Conservation (phyloP, 2,329 filamentous ascomycete species). For the Diaporthe helianthi region DNA sequence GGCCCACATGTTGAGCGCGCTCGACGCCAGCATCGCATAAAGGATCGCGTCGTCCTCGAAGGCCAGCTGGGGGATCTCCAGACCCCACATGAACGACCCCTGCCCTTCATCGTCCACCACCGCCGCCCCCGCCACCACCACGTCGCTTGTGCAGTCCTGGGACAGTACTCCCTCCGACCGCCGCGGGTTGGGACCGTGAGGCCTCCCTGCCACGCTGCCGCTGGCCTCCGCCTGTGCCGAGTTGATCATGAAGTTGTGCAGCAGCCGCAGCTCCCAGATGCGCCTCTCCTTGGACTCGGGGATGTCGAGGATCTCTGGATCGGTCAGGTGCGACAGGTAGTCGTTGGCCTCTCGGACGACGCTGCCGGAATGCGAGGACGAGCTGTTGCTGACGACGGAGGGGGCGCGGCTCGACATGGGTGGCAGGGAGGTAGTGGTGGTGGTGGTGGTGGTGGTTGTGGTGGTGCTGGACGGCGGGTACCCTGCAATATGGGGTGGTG, state of each 20-base stretch:
- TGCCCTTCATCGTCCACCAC: neutral
- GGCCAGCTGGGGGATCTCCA: conserved; percentile 45
- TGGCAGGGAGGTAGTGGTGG: neutral
- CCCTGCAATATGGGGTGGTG: neutral
- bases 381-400: conserved; percentile 19
- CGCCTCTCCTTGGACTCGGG: conserved; percentile 47
- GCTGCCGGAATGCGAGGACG: conserved; percentile 8
- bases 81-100: conserved; percentile 40
- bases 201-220: neutral
- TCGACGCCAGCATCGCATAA: conserved; percentile 46
- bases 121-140: neutral
- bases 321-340: conserved; percentile 30
- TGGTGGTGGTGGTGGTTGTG: neutral
- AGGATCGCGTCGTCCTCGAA: conserved; percentile 45
- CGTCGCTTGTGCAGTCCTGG: neutral
- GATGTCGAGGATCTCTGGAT: conserved; percentile 38
- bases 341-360: conserved; percentile 37
- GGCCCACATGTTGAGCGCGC: conserved; percentile 47
- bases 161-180: conserved; percentile 23
- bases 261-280: conserved; percentile 46
- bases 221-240: conserved; percentile 43
- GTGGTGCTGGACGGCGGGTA: neutral
- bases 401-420: conserved; percentile 8
- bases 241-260: conserved; percentile 46
- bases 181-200: conserved; percentile 35